Evolutionary conservation across 306 rosid species (phyloP).

Genomic region (Begonia masoniana): DNA sequence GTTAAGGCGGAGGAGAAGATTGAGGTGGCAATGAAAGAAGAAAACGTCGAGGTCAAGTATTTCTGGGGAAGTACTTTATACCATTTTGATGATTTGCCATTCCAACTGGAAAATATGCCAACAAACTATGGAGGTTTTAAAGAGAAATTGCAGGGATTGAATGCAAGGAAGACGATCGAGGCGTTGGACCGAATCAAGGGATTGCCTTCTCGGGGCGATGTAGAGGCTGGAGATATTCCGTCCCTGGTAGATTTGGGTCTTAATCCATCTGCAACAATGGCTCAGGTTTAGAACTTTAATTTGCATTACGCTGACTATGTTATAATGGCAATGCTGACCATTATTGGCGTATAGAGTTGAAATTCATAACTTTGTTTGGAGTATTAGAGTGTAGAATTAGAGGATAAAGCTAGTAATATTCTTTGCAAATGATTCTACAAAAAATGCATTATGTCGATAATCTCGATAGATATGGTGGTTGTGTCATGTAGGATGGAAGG

Average conservation of each 20-base stretch:
- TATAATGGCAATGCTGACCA: too few relatives aligned
- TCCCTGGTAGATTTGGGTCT: constrained; percentile 70
- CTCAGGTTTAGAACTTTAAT: constrained; percentile 35
- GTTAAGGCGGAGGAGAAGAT: constrained; percentile 65
- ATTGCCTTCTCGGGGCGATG: constrained; percentile 75
- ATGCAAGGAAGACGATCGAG: constrained; percentile 70
- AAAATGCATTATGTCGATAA: too few relatives aligned
- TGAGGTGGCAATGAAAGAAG: constrained; percentile 65
- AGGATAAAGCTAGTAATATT: too few relatives aligned
- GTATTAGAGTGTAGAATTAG: too few relatives aligned
- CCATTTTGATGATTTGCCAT: constrained; percentile 80
- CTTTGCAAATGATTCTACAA: too few relatives aligned
- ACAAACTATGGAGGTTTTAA: constrained; percentile 68
- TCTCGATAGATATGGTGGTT: too few relatives aligned
- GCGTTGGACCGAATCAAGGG: constrained; percentile 88
- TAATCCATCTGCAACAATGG: constrained; percentile 50
- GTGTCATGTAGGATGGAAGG: constrained; percentile 47
- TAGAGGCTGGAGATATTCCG: constrained; percentile 83
- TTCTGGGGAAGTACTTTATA: constrained; percentile 92
- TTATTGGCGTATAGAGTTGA: too few relatives aligned
- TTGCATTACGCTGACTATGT: too few relatives aligned
- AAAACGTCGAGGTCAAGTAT: constrained; percentile 76
- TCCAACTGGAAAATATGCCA: constrained; percentile 79
- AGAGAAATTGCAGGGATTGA: constrained; percentile 61
- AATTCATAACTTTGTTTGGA: too few relatives aligned